Evolutionary conservation across 257 asterid species (phyloP), one percentile per base, ranked within the genome.

Genomic region (Jacaranda copaia): DNA sequence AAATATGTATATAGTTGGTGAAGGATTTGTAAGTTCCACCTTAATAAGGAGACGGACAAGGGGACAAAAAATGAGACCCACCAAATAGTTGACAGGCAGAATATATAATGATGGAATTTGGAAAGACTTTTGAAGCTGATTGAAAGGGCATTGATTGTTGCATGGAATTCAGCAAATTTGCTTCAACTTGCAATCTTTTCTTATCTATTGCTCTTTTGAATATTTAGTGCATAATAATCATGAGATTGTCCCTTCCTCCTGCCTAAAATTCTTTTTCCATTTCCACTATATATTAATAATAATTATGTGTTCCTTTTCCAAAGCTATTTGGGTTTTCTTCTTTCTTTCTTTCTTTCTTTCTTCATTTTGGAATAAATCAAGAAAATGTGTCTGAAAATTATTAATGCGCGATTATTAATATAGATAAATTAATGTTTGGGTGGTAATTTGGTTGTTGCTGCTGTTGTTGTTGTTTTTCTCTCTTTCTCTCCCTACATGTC

Each of bases 121-220:
- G 86, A 86, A 86, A 81, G 85, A 78, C 76, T 81, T 84, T 38
- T 20, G 81, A 77, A 72, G 64, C 46, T 84, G 86, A 85, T 83
- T 81, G 90, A 82, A 82, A 82, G 80, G 32, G 92, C 83, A 87
- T 81, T 89, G 84, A 93, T 91, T 86, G 88, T 83, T 89, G 96
- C 98, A 91, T 93, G 92, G 97, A 93, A 93, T 93, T 93, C 98
- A 89, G 90, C 88, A 82, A 84, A 79, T 70, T 70, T 88, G 91
- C 91, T 88, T 87, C 89, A 89, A 85, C 83, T 87, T 85, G 88
- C 86, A 78, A 83, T 82, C 78, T 79, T 84, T 64, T 69, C 70
- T 73, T 81, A 69, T 88, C 76, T 73, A 88, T 85, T 86, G 81
- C 88, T 66, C 49, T 76, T 85, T 88, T 88, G 88, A 89, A 88